Evolutionary conservation across 495 filamentous ascomycete species (phyloP), one percentile per base, ranked within the genome.

Genomic region (Aspergillus heteromorphus): DNA sequence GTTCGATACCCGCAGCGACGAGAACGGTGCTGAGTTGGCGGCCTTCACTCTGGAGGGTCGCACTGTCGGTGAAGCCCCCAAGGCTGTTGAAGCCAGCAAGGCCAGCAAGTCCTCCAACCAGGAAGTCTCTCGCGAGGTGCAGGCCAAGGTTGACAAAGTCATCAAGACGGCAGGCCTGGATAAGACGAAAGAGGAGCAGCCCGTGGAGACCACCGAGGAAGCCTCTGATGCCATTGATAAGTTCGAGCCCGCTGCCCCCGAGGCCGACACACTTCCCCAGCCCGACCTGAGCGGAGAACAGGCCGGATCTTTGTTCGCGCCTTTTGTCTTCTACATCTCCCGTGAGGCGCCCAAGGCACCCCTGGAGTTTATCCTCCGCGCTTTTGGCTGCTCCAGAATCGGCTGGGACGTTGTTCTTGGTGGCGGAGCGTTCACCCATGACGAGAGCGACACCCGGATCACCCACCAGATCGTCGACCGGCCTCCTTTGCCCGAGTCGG

Each of bases 381-480:
- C 93, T 13, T 97, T 97, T 58, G 93, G 95, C 51, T 97, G 93
- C 78, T 96, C 90, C 76, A 84, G 95, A 42, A 86, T 98, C 62
- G 92, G 91, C 47, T 98, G 93, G 93, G 92, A 96, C 65, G 73
- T 82, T 4, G 83, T 91, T 20, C 78, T 95, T 25, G 95, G 93
- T 52, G 91, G 92, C 59, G 93, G 95, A 14, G 87, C 93, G 49
- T 97, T 87, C 72, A 97, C 91, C 14, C 84, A 88, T 47, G 81
- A 95, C 64, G 91, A 97, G 74, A 79, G 79, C 2, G 91, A 97
- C 65, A 79, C 85, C 10, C 79, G 84, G 21, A 97, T 97, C 60
- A 98, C 93, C 9, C 93, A 98, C 72, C 93, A 98, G 67, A 83
- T 98, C 53, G 89, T 98, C 17, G 93, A 98, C 70, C 83, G 93